A percentile compares a stretch with the other conserved stretches of the same genome.
Evolutionary conservation across 176 grass and related monocot species (phyloP).

Genomic region (Oryza meridionalis): DNA sequence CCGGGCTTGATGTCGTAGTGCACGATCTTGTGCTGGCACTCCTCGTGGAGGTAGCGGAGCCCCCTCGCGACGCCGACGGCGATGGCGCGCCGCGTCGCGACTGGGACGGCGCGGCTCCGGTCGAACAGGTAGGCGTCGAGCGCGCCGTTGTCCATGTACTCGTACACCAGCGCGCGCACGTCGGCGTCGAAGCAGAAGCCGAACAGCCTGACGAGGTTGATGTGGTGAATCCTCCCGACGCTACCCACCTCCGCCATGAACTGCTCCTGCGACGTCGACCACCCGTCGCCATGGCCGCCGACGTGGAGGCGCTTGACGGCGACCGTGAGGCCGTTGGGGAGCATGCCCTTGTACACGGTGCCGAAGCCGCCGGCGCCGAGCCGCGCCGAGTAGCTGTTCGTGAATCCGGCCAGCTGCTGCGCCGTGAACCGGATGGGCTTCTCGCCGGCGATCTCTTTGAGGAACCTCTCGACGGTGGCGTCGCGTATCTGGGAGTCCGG

Average conservation of each 20-base stretch:
- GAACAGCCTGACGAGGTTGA: conserved; percentile 77
- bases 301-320: conserved; percentile 49
- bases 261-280: conserved; percentile 42
- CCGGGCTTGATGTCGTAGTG: conserved; percentile 54
- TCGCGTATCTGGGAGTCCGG: not conserved
- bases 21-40: conserved; percentile 52
- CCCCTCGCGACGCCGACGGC: conserved; percentile 41
- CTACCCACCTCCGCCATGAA: conserved; percentile 80
- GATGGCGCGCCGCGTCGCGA: not conserved
- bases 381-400: conserved; percentile 31
- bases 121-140: conserved; percentile 39
- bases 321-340: conserved; percentile 53
- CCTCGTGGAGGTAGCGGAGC: conserved; percentile 56
- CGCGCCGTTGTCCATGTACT: conserved; percentile 38
- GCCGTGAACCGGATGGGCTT: conserved; percentile 60
- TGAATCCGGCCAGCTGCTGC: conserved; percentile 48
- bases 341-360: conserved; percentile 60
- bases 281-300: conserved; percentile 36
- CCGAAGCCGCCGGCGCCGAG: conserved; percentile 68
- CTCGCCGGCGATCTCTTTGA: conserved; percentile 21
- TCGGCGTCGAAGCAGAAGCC: conserved; percentile 84
- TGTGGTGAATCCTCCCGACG: conserved; percentile 68
- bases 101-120: not conserved
- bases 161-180: conserved; percentile 59
- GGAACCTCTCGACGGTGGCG: not conserved